Evolutionary conservation across 2,329 filamentous ascomycete genomes (phyloP).

Genomic region (Grosmannia penicillata): DNA sequence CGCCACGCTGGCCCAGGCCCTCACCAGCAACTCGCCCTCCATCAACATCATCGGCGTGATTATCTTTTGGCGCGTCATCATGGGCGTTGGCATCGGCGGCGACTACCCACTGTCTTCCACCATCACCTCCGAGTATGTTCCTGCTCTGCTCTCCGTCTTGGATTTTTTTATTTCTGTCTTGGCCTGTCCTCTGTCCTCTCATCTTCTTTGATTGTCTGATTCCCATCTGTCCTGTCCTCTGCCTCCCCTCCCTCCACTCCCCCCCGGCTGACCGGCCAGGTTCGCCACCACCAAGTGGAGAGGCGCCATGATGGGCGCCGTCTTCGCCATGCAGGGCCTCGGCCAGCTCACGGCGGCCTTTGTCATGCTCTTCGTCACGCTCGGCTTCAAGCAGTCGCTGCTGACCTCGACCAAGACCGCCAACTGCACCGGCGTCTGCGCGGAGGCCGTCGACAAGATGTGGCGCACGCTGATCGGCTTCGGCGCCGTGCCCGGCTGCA

Average conservation of each 20-base stretch:
- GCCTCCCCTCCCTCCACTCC: no score
- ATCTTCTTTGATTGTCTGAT: not conserved
- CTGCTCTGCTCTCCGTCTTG: no score
- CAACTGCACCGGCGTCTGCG: slow-evolving; percentile 48
- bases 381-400: slow-evolving; percentile 54
- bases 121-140: slow-evolving; percentile 57
- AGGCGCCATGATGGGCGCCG: slow-evolving; percentile 75
- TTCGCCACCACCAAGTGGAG: slow-evolving; percentile 77
- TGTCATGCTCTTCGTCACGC: slow-evolving; percentile 59
- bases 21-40: slow-evolving; percentile 46
- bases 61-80: slow-evolving; percentile 70
- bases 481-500: slow-evolving; percentile 63
- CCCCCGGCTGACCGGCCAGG: not conserved
- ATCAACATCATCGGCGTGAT: slow-evolving; percentile 51
- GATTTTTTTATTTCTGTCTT: not conserved
- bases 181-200: not conserved
- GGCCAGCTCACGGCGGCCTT: slow-evolving; percentile 66
- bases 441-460: slow-evolving; percentile 70
- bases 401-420: slow-evolving; percentile 31
- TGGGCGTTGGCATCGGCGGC: slow-evolving; percentile 58
- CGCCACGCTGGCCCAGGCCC: slow-evolving; percentile 56
- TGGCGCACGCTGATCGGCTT: slow-evolving; percentile 73
- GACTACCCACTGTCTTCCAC: slow-evolving; percentile 74
- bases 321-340: slow-evolving; percentile 79
- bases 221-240: no score